Evolutionary conservation across 2,329 filamentous ascomycete species (phyloP), one percentile per base, ranked within the genome.

Genomic region (Apiospora sp.): DNA sequence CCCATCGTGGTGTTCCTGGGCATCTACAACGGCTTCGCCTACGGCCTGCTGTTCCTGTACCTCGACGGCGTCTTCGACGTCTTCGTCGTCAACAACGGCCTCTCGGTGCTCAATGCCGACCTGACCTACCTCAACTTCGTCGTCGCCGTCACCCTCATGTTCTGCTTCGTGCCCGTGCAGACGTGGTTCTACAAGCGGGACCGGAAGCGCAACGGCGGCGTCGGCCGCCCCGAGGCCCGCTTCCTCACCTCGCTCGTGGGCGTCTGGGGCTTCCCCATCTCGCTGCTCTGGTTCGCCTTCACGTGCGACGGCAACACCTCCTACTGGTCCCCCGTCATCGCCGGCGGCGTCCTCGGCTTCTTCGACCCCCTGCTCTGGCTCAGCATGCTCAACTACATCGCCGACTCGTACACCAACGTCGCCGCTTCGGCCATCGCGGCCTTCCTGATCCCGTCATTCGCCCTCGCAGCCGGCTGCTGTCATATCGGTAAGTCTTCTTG

Each of bases 71-170:
- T 84, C 30, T 83, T 83, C 73, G 79, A 84, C 73, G 81, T 86
- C 67, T 83, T 86, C 74, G 80, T 81, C n/a, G 75, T 83, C 74
- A 82, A 84, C 73, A 84, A 84, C 69, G 78, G 79, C 19, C 79
- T 85, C 64, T 82, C 82, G 76, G 82, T 80, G 73, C 80, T 84
- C 71, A 75, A 73, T 10, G 82, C 82, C n/a, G 80, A 83, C 68
- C 76, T 84, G 58, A 84, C 83, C 0, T 84, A 83, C 72, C 81
- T 84, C 70, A 85, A 84, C 72, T 84, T 84, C 73, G 81, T 84
- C 72, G 83, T 84, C 34, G 82, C 82, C 51, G 83, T 84, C 13
- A 77, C 81, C 13, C 74, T 82, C 72, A 84, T 84, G 79, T 83
- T 84, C 77, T 75, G 75, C 71, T 84, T 85, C 76, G 75, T 84